Evolutionary conservation across 1,284 basidiomycete species (phyloP), one percentile per base, ranked within the genome.

Genomic region (Puccinia novopanici): DNA sequence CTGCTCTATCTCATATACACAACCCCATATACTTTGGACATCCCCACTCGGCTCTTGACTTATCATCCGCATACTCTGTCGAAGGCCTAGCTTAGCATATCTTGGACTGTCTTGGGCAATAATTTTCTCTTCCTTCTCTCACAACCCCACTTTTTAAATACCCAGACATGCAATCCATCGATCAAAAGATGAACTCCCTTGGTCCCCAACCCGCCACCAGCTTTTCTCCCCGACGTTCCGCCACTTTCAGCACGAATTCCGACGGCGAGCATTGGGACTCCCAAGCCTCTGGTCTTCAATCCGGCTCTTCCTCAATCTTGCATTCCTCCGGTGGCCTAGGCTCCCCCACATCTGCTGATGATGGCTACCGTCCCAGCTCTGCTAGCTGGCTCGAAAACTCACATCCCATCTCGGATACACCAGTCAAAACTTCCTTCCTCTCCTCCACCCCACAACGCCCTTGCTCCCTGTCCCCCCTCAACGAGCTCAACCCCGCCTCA

Each of bases 401-500:
- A 1, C 52, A 52, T 27, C 45, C 45, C 3, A 50, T 52, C 15
- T 37, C n/a, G 17, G 48, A 52, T 17, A 45, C 48, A 30, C 45
- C 24, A 3, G 48, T 72, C 24, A 72, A 72, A 55, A 30, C 70
- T 52, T 50, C 70, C 10, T 52, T 72, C 19, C 70, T 72, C 27
- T n/a, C 24, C 65, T 45, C 65, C 13, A 67, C 70, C 34, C 22
- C 57, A 52, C 40, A 65, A 45, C 76, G 42, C 30, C 76, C 55
- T 48, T 79, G 52, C 48, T 71, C 76, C 13, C 67, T 71, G 22
- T 77, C 75, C 5, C 61, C 75, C 17, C 61, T 77, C 52, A 77
- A 77, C 63, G 75, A 68, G 45, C 75, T 67, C 75, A 68, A 68
- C 37, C 61, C 75, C 6, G n/a, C 63, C 61, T 79, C 76, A 15